Conservation (phyloP, 257 asterid species). For the Rehmannia glutinosa region DNA sequence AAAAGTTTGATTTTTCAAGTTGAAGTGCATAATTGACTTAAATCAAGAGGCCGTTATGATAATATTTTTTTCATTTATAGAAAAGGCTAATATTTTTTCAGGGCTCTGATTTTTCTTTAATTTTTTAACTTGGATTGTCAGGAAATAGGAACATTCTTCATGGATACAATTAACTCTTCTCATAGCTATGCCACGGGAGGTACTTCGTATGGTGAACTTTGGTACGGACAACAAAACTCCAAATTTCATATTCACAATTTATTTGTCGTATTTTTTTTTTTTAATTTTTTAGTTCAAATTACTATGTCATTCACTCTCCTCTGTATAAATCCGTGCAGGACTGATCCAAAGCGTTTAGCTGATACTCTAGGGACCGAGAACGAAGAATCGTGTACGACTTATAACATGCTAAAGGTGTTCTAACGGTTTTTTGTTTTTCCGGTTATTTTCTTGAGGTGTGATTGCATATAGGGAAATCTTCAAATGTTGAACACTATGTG, state of each 20-base stretch:
- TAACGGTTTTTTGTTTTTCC: not conserved
- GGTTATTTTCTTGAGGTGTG: too few species aligned
- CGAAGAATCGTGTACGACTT: conserved; percentile 92
- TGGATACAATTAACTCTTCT: conserved; percentile 82
- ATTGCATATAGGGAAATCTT: too few species aligned
- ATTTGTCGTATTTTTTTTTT: not conserved
- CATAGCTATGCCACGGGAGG: conserved; percentile 97
- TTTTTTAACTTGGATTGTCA: conserved; percentile 18
- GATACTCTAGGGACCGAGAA: conserved; percentile 51
- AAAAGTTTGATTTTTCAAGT: not conserved
- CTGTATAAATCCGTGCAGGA: conserved; percentile 34
- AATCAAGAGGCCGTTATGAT: too few species aligned
- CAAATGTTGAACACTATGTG: too few species aligned
- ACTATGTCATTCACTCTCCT: not conserved
- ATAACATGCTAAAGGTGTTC: conserved; percentile 86
- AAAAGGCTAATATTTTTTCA: too few species aligned
- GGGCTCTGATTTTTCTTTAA: too few species aligned
- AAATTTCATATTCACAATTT: not conserved
- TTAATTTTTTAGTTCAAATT: not conserved
- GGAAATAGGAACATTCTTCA: conserved; percentile 77
- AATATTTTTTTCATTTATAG: too few species aligned
- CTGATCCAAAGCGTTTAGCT: conserved; percentile 74
- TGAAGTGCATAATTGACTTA: too few species aligned
- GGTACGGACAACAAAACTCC: conserved; percentile 37
- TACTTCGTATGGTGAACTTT: conserved; percentile 65